Base-by-base conservation (phyloP, 2,329 filamentous ascomycete genomes). In the Diaporthe humulicola region DNA sequence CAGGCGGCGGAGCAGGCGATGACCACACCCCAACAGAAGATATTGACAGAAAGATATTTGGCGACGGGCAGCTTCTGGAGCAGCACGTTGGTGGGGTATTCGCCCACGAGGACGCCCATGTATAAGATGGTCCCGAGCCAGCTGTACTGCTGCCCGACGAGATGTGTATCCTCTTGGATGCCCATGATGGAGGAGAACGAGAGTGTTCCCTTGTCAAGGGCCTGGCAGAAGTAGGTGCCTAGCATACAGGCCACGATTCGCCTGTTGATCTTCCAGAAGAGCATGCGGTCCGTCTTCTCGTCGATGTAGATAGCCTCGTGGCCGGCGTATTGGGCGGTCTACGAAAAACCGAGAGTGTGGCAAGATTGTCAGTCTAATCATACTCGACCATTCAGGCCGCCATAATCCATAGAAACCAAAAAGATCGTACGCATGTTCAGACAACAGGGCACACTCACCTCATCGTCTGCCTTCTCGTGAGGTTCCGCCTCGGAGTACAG, bases 231-330 rank as follows among this genome's bases (percentile, higher is more conserved):
- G 79, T 89, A 90, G 50, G 86, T 88, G 73, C 86, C 87, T 60
- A 87, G 81, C 79, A 89, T 87, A 79, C 88, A 88, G 15, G 84
- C 86, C 72, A 90, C 80, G 64, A 88, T 84, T 45, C 85, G 83
- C 70, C 87, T 85, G 80, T 90, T 90, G 75, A 84, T 79, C 80
- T 82, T 79, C 87, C 88, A 78, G 85, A 88, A 76, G 81, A 89
- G 77, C 79, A 86, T 76, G 83, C 83, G 79, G 85, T 89, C 89
- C 74, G 88, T 85, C 74, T 87, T 82, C 40, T 88, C 84, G 57
- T 88, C 89, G 78, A 89, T 89, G 73, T 87, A 75, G n/a, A 81
- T 73, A 17, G 76, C 70, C 45, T 57, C 57, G 15, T 45, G 50
- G 25, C 48, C 58, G 33, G 60, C 60, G 28, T 66, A 66, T 2